Base-by-base conservation (phyloP, 495 filamentous ascomycete species). In the Margaritispora aquatica region DNA sequence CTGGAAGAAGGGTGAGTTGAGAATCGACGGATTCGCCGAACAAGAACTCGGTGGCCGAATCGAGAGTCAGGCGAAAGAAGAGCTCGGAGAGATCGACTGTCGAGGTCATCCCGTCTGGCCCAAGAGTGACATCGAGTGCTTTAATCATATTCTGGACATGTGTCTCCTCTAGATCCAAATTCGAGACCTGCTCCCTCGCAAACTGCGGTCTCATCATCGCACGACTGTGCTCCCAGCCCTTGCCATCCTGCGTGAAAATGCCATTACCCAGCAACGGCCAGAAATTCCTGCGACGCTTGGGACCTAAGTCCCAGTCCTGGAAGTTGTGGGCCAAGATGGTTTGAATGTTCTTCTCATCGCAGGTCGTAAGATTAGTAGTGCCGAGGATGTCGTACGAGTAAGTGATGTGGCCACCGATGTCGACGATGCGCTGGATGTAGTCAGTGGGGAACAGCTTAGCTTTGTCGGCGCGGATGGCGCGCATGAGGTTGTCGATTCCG, bases 31-130 rank as follows among this genome's bases (percentile, higher is more conserved):
- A 80, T 52, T 84, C 75, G 1, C 88, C 87, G 54, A 90, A 87
- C 2, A 92, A 72, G 66, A 92, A 87, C 59, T 90, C 85, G 0
- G 86, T 89, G 0, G 86, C 79, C 0, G 84, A 75, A 63, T 92
- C 88, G 10, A 91, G 74, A 0, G 86, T 87, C 47, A 88, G 64
- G 15, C 71, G 58, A 71, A 81, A 86, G 68, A 91, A 87, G 2
- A 88, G 70, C 1, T 76, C 72, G 64, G 86, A 84, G 4, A 92
- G 70, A 65, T 91, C 82, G 13, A 76, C 66, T 26, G 58, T 41
- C 0, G 26, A 44, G 1, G 60, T 66, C 55, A 52, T 60, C 10
- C 59, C 65, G 53, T 65, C 69, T 36, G 36, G 44, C 21, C 49
- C 9, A 17, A 58, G n/a, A 3, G 36, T 22, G 15, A 50, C 7